phyloP scores from a whole-genome alignment of 140 eudicot genomes.

The Stevia rebaudiana region DNA sequence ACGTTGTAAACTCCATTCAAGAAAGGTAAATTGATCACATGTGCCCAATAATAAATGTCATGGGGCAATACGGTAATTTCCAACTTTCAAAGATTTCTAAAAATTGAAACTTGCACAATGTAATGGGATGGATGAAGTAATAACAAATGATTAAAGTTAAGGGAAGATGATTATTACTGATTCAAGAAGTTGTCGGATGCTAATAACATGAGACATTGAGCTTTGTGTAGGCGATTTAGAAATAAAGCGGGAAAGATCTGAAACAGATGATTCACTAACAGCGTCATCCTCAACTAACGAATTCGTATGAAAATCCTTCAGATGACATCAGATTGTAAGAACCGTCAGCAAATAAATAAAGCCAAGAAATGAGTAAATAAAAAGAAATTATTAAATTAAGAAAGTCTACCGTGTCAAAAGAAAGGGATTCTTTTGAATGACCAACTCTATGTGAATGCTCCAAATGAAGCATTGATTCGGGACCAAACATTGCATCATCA shows the following conservation, averaged over 20 bases:
- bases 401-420: conserved; percentile 60
- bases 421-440: conserved; percentile 64
- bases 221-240: conserved; percentile 56
- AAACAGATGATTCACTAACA: conserved; percentile 63
- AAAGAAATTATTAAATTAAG: neutral
- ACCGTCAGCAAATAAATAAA: neutral
- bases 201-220: conserved; percentile 73
- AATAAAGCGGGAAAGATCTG: conserved; percentile 56
- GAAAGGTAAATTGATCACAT: neutral
- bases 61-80: neutral
- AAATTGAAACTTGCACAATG: neutral
- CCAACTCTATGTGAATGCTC: conserved; percentile 48
- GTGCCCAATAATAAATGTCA: neutral
- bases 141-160: conserved; percentile 1
- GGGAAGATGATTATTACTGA: conserved; percentile 44
- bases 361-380: neutral
- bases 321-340: neutral
- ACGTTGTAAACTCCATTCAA: neutral
- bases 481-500: conserved; percentile 82
- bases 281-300: conserved; percentile 72
- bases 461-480: conserved; percentile 53
- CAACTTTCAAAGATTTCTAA: neutral
- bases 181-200: conserved; percentile 91
- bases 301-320: conserved; percentile 62
- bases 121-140: neutral